Evolutionary conservation across 306 rosid genomes (phyloP).

Genomic region (peach (Prunus persica)): DNA sequence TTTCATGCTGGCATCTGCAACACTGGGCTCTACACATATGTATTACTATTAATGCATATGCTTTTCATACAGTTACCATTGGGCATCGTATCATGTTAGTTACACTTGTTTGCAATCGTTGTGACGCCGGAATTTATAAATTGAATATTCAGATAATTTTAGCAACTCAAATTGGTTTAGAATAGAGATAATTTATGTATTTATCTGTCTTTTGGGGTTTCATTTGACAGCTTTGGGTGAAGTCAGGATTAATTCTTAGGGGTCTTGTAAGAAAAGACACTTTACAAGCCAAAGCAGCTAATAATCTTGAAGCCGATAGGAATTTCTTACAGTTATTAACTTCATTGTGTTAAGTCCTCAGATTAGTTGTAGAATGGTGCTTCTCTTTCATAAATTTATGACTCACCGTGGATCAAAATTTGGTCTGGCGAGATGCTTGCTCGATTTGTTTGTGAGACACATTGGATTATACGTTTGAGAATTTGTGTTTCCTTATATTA

Average conservation of each 20-base stretch:
- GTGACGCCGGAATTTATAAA: neutral
- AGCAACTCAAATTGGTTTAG: neutral
- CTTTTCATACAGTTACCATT: neutral
- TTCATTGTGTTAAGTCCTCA: neutral
- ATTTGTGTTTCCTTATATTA: neutral
- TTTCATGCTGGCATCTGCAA: conserved; percentile 1
- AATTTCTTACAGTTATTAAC: neutral
- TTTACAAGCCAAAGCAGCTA: neutral
- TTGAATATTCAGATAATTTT: neutral
- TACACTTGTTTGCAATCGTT: neutral
- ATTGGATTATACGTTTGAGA: neutral
- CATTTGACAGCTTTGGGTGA: neutral
- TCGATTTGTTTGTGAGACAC: neutral
- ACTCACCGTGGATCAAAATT: neutral
- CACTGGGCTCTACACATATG: neutral
- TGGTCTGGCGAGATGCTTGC: neutral
- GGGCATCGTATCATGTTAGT: neutral
- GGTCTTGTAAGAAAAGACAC: neutral
- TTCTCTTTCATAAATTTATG: neutral
- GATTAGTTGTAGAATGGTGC: neutral
- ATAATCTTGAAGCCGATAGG: neutral
- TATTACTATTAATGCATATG: neutral
- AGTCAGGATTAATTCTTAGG: neutral
- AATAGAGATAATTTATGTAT: neutral
- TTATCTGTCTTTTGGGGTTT: neutral